Evolutionary conservation across 1,284 basidiomycete genomes (phyloP), one percentile per base, ranked within the genome.

Genomic region (Pseudozyma pruni): DNA sequence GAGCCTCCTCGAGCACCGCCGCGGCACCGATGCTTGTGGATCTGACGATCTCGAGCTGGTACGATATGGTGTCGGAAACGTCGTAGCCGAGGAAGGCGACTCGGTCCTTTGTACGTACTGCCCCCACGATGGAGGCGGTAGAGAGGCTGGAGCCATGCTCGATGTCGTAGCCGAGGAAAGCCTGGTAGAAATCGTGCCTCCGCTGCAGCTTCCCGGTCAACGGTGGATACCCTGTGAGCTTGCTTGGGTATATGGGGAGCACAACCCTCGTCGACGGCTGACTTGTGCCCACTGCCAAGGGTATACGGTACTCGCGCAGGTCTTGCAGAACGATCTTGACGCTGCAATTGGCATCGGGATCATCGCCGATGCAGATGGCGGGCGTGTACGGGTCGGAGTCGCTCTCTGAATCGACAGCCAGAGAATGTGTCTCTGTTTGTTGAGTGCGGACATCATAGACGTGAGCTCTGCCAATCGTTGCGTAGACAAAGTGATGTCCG

Each of bases 51-150:
- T 62, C 51, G 23, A 70, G 19, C 20, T 59, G 60, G 33, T 59
- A 70, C 11, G 47, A 40, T 25, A 54, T 17, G 9, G 34, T 59
- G 23, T 63, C 60, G 1, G 60, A 60, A n/a, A 55, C 52, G 25
- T 63, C 56, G 51, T 43, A 70, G 23, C 67, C 67, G 9, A 70
- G 40, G 19, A 61, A 70, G 10, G 60, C 67, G 37, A 60, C 33
- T 6, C 51, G 45, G 22, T 70, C 48, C 38, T 70, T 51, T 1
- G 55, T 70, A 13, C 42, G 56, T 16, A 59, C 29, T 6, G 43
- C 54, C 13, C 66, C 66, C 2, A 63, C 37, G 11, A 63, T 39
- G 10, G 33, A 41, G 7, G 59, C 39, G 6, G 45, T 22, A 14
- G 50, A 25, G 16, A 51, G 20, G 7, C 17, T 35, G 9, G 46